Percentiles rank a stretch among this genome's conserved stretches.
phyloP scores from a whole-genome alignment of 2,329 filamentous ascomycete genomes.

The Xylaria sp. region DNA sequence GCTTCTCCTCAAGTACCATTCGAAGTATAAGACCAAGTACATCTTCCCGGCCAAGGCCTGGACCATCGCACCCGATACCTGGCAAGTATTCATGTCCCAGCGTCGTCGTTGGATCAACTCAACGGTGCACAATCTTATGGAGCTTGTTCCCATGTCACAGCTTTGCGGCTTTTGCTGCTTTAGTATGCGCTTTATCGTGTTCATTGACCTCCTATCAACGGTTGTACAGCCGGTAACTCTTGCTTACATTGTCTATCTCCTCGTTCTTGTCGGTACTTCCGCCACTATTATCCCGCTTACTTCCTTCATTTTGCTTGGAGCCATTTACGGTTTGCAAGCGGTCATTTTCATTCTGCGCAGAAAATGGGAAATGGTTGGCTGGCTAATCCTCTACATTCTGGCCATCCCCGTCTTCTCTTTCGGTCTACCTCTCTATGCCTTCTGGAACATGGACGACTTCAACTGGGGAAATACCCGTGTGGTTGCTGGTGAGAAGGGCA shows the following conservation, averaged over 20 bases:
- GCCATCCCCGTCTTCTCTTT: conserved; percentile 94
- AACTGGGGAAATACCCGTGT: conserved; percentile 99
- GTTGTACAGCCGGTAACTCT: conserved; percentile 91
- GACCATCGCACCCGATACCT: conserved; percentile 96
- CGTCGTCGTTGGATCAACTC: conserved; percentile 99
- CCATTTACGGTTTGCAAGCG: conserved; percentile 96
- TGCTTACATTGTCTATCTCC: conserved; percentile 88
- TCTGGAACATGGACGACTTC: conserved; percentile 99
- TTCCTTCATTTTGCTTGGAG: conserved; percentile 88
- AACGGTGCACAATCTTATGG: conserved; percentile 96
- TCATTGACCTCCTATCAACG: conserved; percentile 91
- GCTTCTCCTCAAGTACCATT: conserved; percentile 89
- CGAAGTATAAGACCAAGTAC: conserved; percentile 98
- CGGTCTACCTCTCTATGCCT: conserved; percentile 89
- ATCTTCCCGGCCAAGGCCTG: conserved; percentile 91
- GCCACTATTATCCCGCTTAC: conserved; percentile 78
- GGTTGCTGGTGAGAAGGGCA: conserved; percentile 91
- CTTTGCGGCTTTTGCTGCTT: conserved; percentile 99
- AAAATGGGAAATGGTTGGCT: conserved; percentile 99
- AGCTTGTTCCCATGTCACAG: conserved; percentile 91
- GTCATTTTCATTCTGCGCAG: conserved; percentile 96
- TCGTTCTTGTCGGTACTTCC: conserved; percentile 75
- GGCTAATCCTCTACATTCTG: conserved; percentile 96
- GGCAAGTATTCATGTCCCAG: conserved; percentile 94
- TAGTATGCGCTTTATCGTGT: conserved; percentile 98